Conservation (phyloP, 176 grass and related monocot genomes). For the Saccharum spontaneum region DNA sequence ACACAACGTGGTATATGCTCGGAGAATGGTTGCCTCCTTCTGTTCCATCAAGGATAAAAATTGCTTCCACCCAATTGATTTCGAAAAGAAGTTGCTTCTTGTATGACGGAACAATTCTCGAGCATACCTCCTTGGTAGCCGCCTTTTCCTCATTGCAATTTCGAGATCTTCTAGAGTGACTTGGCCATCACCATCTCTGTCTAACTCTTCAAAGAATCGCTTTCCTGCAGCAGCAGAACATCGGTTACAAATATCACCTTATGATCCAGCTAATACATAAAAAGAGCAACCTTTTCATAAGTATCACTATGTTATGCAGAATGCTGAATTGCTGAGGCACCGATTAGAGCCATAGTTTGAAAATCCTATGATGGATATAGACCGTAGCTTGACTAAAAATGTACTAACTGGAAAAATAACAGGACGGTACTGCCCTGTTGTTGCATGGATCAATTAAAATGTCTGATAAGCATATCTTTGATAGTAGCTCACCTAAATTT, state of each 20-base stretch:
- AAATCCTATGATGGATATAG: conserved; percentile 4
- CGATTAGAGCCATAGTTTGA: background rate
- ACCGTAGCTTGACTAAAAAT: background rate
- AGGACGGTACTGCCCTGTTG: background rate
- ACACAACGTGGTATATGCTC: conserved; percentile 90
- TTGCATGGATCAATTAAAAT: background rate
- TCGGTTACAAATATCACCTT: background rate
- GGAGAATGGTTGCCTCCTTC: conserved; percentile 90
- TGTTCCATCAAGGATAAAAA: conserved; percentile 98
- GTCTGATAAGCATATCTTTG: background rate
- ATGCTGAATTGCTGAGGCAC: background rate
- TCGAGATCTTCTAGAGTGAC: conserved; percentile 95
- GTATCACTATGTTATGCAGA: background rate
- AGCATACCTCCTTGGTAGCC: conserved; percentile 80
- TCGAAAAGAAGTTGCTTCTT: conserved; percentile 86
- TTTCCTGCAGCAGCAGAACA: conserved; percentile 63
- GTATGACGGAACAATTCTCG: conserved; percentile 70
- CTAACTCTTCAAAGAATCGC: conserved; percentile 94
- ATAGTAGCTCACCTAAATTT: conserved; percentile 2
- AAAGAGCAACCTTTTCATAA: background rate
- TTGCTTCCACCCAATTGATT: conserved; percentile 97
- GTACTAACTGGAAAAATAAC: background rate
- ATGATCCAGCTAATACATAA: background rate
- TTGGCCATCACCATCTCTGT: conserved; percentile 90
- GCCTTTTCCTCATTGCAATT: conserved; percentile 89